phyloP scores from a whole-genome alignment of 768 basidiomycete genomes.

The Gloeopeniophorella convolvens region DNA sequence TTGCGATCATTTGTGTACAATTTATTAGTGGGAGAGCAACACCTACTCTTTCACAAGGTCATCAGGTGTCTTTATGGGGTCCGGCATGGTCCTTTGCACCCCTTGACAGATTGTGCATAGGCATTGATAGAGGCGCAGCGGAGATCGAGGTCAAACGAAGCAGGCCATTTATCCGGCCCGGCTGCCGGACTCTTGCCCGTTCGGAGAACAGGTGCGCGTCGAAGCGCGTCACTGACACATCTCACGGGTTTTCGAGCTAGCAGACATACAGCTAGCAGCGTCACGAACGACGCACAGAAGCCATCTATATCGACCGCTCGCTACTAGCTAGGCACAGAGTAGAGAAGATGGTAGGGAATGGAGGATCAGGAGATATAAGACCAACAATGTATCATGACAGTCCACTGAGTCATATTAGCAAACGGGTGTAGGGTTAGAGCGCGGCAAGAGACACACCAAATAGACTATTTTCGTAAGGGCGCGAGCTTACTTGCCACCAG shows the following conservation, averaged over 20 bases:
- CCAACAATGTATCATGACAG: constrained; percentile 1
- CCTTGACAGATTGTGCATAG: too few species aligned
- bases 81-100: constrained; percentile 7
- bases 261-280: background rate
- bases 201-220: too few species aligned
- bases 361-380: constrained; percentile 3
- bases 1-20: background rate
- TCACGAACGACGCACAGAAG: background rate
- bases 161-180: background rate
- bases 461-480: background rate
- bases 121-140: too few species aligned
- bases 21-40: background rate
- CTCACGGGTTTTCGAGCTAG: background rate
- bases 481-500: constrained; percentile 70
- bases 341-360: constrained; percentile 2
- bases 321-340: constrained; percentile 15
- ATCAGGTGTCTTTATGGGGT: constrained; percentile 17
- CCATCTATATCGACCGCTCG: constrained; percentile 12
- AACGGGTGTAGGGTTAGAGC: background rate
- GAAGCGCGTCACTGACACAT: too few species aligned
- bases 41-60: constrained; percentile 16
- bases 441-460: background rate
- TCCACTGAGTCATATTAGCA: background rate
- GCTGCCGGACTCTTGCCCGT: too few species aligned
- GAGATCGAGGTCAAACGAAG: too few species aligned